Evolutionary conservation across 192 early-diverging fungal genomes (phyloP).

Genomic region (Linnemannia exigua): DNA sequence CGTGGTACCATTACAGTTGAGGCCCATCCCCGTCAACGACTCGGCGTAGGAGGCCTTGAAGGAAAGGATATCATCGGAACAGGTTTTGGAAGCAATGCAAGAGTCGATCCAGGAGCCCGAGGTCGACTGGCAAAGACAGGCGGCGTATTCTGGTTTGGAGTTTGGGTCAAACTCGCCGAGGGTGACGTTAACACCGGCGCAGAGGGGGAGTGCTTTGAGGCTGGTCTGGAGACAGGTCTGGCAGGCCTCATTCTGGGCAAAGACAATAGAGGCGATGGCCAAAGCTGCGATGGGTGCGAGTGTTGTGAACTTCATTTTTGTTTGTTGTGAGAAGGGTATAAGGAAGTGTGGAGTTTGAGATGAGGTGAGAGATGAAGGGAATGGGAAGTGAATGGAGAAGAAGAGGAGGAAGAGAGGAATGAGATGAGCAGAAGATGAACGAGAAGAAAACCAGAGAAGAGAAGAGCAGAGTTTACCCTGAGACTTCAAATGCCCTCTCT

Average conservation of each 20-base stretch:
- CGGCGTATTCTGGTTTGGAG: conserved; percentile 9
- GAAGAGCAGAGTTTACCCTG: background rate
- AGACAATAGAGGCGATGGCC: conserved; percentile 4
- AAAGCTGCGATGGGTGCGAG: conserved; percentile 7
- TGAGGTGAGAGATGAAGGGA: background rate
- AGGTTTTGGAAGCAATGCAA: conserved; percentile 9
- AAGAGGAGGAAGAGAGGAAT: background rate
- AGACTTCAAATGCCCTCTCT: background rate
- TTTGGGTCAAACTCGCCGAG: conserved; percentile 9
- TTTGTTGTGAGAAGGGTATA: conserved; percentile 8
- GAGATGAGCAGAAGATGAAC: conserved; percentile 1
- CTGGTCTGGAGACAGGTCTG: conserved; percentile 27
- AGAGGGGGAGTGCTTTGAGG: conserved; percentile 26
- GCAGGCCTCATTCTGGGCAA: conserved; percentile 33
- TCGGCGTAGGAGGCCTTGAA: conserved; percentile 18
- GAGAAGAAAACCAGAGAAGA: background rate
- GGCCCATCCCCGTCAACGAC: background rate
- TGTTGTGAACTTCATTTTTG: conserved; percentile 30
- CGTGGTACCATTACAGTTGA: conserved; percentile 30
- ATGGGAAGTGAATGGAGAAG: background rate
- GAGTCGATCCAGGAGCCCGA: conserved; percentile 38
- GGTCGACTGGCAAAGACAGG: conserved; percentile 37
- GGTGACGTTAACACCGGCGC: conserved; percentile 24
- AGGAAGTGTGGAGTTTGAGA: background rate
- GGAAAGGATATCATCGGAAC: conserved; percentile 15